phyloP scores from a whole-genome alignment of 1,284 basidiomycete species.

The Earliella scabrosa region DNA sequence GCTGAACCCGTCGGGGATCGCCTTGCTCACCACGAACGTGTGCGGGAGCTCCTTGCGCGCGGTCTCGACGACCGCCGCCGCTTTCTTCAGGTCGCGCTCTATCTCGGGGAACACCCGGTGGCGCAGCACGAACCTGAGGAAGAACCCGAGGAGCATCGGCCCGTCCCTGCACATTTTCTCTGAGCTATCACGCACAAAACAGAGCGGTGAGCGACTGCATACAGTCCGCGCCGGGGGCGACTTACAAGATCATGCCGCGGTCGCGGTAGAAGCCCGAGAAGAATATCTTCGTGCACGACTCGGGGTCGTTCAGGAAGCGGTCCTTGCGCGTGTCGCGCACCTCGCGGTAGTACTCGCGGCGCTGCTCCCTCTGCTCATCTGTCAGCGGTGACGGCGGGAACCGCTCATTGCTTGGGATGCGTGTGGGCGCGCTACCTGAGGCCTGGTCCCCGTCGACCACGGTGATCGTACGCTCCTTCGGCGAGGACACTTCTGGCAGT shows the following conservation, averaged over 20 bases:
- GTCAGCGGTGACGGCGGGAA: not conserved
- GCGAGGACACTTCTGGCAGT: conserved; percentile 13
- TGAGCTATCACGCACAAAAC: conserved; percentile 37
- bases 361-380: conserved; percentile 26
- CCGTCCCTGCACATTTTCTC: conserved; percentile 36
- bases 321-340: conserved; percentile 47
- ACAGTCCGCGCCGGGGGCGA: conserved; percentile 13
- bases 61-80: conserved; percentile 49
- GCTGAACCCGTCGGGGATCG: conserved; percentile 60
- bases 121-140: conserved; percentile 63
- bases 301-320: conserved; percentile 62
- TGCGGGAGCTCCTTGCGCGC: conserved; percentile 63
- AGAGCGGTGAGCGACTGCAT: not conserved
- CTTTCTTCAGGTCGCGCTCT: conserved; percentile 50
- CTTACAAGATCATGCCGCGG: conserved; percentile 65
- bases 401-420: not conserved
- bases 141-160: conserved; percentile 64
- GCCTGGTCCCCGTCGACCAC: conserved; percentile 1
- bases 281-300: conserved; percentile 55
- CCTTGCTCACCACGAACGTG: conserved; percentile 54
- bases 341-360: conserved; percentile 41
- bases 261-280: conserved; percentile 67
- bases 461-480: conserved; percentile 13
- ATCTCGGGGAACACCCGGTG: conserved; percentile 56
- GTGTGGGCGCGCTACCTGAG: not conserved